Conservation (phyloP, 2,329 filamentous ascomycete species). For the Aspergillus japonicus region DNA sequence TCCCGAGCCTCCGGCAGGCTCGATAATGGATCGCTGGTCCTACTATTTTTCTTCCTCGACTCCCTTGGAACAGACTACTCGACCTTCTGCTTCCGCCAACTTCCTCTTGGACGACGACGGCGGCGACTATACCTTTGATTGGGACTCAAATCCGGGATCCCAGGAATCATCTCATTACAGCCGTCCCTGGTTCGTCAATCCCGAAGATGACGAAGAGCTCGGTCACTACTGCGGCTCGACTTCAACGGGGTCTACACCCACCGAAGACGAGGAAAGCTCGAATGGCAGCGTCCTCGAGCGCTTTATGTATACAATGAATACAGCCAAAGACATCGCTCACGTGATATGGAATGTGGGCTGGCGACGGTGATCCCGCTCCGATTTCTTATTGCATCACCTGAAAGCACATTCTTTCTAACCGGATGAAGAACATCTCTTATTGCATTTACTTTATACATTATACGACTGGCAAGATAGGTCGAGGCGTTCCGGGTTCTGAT, state of each 20-base stretch:
- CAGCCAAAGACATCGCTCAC: conserved; percentile 62
- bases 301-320: conserved; percentile 75
- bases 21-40: conserved; percentile 33
- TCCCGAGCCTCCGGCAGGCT: conserved; percentile 55
- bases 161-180: conserved; percentile 13
- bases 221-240: conserved; percentile 70
- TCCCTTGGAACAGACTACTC: conserved; percentile 71
- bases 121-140: conserved; percentile 48
- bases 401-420: not conserved
- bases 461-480: not conserved
- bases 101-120: conserved; percentile 63
- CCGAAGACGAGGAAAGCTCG: conserved; percentile 67
- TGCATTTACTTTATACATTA: conserved; percentile 5
- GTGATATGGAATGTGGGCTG: conserved; percentile 68
- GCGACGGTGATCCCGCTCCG: conserved; percentile 46
- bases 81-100: conserved; percentile 66
- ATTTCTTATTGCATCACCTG: not conserved
- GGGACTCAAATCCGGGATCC: conserved; percentile 37
- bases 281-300: conserved; percentile 70
- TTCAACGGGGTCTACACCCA: conserved; percentile 82
- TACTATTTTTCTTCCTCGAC: conserved; percentile 54
- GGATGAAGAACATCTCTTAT: not conserved
- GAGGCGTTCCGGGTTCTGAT: conserved; percentile 1
- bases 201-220: conserved; percentile 54
- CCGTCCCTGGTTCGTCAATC: conserved; percentile 35